Evolutionary conservation across 495 filamentous ascomycete genomes (phyloP), one percentile per base, ranked within the genome.

Genomic region (Penicillium goetzii): DNA sequence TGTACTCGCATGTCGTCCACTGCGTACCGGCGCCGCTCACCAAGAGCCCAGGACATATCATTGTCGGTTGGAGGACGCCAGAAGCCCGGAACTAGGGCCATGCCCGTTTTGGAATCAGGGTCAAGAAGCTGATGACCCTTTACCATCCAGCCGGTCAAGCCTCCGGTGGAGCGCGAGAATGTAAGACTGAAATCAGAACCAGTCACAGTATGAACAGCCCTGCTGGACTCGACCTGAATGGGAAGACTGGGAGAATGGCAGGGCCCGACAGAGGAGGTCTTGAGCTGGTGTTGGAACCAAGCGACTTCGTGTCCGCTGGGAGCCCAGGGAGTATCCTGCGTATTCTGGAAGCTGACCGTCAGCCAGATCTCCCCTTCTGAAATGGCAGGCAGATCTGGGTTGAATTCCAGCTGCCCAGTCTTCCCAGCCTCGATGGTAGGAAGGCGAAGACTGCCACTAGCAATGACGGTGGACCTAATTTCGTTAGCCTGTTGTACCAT

Each of bases 51-150:
- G 1, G 84, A 78, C 10, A 77, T 75, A 65, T 91, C 89, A 72
- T 90, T 90, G 71, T 90, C 85, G 5, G 89, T 91, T 26, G 81
- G 83, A 21, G 78, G 77, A n/a, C 78, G 78, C 76, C 76, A 81
- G 68, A 77, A 76, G 28, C 73, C 72, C 23, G 79, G 59, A 5
- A 61, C 19, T 15, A 78, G 68, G 19, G 68, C 66, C 4, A 59
- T 58, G 17, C 55, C 57, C 19, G 57, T 69, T 19, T 36, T 49
- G 0, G 47, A 30, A n/a, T 51, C 23, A 1, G 47, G 14, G 23
- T 51, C 47, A 7, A 51, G 47, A 30, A 51, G 47, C 26, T 30
- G 47, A 30, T 47, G 21, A 12, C 43, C 43, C 15, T 47, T 47
- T 21, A 47, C 43, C 43, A 1, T 14, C 43, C 43, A 47, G 43